Conservation (phyloP, 2,329 filamentous ascomycete species). For the Bertia moriformis region DNA sequence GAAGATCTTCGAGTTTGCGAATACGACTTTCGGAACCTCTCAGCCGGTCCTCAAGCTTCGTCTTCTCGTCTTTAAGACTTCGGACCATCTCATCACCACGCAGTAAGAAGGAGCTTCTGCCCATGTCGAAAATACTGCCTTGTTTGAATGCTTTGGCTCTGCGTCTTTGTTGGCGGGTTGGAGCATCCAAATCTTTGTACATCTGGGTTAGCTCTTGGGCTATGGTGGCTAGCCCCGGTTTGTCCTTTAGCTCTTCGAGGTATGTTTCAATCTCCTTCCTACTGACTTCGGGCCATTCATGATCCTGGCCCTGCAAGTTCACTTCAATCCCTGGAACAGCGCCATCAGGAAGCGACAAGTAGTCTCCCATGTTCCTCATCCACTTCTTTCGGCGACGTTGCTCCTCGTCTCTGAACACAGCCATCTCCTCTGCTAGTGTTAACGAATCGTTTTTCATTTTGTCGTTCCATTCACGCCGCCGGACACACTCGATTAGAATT, state of each 20-base stretch:
- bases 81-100: conserved; percentile 45
- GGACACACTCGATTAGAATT: conserved; percentile 51
- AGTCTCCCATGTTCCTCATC: conserved; percentile 38
- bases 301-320: conserved; percentile 46
- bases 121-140: conserved; percentile 58
- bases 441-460: conserved; percentile 56
- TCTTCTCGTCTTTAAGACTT: conserved; percentile 46
- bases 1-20: conserved; percentile 54
- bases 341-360: conserved; percentile 21
- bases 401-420: conserved; percentile 56
- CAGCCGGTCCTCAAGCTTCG: conserved; percentile 34
- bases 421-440: conserved; percentile 54
- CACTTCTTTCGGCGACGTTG: conserved; percentile 55
- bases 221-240: conserved; percentile 35
- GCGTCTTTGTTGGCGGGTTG: conserved; percentile 49
- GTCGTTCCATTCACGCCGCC: conserved; percentile 54
- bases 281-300: conserved; percentile 47
- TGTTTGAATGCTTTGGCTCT: conserved; percentile 60
- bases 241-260: conserved; percentile 34
- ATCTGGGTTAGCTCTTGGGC: conserved; percentile 43
- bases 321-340: conserved; percentile 46
- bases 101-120: conserved; percentile 47
- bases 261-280: conserved; percentile 49
- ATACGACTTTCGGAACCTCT: conserved; percentile 50
- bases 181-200: conserved; percentile 50